Evolutionary conservation across 2,329 filamentous ascomycete species (phyloP), one percentile per base, ranked within the genome.

Genomic region (Thielaviopsis euricoi): DNA sequence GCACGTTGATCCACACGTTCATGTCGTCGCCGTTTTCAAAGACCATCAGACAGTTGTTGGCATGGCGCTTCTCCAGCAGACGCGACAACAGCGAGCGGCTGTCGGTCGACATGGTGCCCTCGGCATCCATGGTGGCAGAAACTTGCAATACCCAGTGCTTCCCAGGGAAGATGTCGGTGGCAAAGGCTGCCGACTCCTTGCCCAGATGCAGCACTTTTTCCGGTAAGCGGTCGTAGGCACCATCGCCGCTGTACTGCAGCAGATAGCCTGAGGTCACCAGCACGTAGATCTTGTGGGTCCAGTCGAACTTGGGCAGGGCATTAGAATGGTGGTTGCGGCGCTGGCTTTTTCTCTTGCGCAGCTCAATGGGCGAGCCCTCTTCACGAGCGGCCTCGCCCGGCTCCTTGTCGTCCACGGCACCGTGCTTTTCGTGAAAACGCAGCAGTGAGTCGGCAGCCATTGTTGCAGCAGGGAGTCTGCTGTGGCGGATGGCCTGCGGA

Each of bases 91-190:
- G 68, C 1, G 83, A 86, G 54, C 79, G 78, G 2, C 78, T 72
- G 43, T 80, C 77, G 10, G 23, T 23, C 7, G 58, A 56, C 25
- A 46, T 54, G 15, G 37, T 59, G 12, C 79, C 79, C 37, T 85
- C 78, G 2, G 77, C 69, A 54, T 83, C 81, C 58, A 82, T 80
- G 9, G 75, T 72, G 40, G 87, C 84, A 2, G 82, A 84, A 22
- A 91, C 80, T 63, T 89, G 86, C 15, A 91, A 69, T 6, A 91
- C 87, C 81, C 86, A 90, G 65, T 89, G 86, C 61, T 81, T 81
- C 6, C 87, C 87, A 2, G 86, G 85, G 58, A 91, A 88, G 15
- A 86, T 74, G 66, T 93, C 87, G 63, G 82, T 89, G 1, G 84
- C 87, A 67, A 89, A 91, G 5, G 86, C 87, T 12, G 85, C 86